phyloP scores from a whole-genome alignment of 1,284 basidiomycete genomes.

The Laetiporus sulphureus region DNA sequence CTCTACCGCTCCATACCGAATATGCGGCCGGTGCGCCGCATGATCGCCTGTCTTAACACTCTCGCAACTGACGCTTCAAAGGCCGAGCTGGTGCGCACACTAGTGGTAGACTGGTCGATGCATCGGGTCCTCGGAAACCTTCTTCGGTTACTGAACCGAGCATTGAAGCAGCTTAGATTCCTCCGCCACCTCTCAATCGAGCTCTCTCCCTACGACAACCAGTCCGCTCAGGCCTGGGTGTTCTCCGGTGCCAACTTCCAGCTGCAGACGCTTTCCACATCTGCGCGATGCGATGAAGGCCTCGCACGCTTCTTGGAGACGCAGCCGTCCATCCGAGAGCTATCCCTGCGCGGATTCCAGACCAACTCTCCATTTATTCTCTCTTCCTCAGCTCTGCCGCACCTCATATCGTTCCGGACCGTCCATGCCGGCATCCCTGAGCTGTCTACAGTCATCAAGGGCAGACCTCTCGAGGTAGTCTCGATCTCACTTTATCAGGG shows the following conservation, averaged over 20 bases:
- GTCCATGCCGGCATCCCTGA: constrained; percentile 42
- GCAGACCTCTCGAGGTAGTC: constrained; percentile 42
- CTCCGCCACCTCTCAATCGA: constrained; percentile 44
- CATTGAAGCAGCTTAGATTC: constrained; percentile 31
- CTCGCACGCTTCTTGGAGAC: constrained; percentile 47
- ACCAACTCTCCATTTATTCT: constrained; percentile 31
- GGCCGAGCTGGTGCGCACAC: constrained; percentile 33
- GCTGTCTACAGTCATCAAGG: constrained; percentile 38
- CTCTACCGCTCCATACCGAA: constrained; percentile 42
- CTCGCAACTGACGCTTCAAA: constrained; percentile 31
- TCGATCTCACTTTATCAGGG: constrained; percentile 47
- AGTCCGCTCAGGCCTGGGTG: constrained; percentile 36
- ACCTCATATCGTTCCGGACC: constrained; percentile 43
- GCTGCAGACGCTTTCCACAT: constrained; percentile 42
- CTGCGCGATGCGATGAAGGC: constrained; percentile 39
- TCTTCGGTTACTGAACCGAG: constrained; percentile 39
- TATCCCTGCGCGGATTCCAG: constrained; percentile 45
- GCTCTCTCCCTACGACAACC: constrained; percentile 31
- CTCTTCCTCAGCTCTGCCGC: constrained; percentile 36
- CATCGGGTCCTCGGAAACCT: constrained; percentile 34
- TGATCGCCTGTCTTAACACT: constrained; percentile 33
- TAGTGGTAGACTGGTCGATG: constrained; percentile 35
- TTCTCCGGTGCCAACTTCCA: constrained; percentile 34
- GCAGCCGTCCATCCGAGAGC: constrained; percentile 41
- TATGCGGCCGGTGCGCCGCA: constrained; percentile 23